Percentiles rank a stretch among this genome's conserved stretches.
These are phyloP conservation scores for Cardiospermum halicacabum DNA, from an alignment of 345 rosid species.

Conservation along the genomic window DNA sequence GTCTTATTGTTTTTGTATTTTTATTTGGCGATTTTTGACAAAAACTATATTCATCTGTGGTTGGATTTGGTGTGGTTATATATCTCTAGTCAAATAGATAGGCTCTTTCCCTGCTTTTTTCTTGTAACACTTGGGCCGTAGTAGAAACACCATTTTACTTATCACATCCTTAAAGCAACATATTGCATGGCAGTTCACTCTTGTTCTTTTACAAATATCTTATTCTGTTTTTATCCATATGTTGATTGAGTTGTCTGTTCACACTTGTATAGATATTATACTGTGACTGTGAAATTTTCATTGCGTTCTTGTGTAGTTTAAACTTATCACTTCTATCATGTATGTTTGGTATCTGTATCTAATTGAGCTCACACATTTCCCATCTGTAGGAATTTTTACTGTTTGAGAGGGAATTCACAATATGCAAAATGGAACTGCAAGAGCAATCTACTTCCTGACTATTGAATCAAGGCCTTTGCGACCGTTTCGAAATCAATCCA, in stretches of 20 bases:
- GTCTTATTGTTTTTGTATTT: neutral
- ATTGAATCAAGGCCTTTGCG: neutral
- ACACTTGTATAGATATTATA: neutral
- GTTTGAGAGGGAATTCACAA: slow-evolving; percentile 78
- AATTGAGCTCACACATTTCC: slow-evolving; percentile 11
- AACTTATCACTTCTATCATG: neutral
- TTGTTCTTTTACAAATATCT: neutral
- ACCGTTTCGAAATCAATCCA: neutral
- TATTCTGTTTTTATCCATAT: neutral
- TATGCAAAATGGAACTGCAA: slow-evolving; percentile 65
- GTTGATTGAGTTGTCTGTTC: neutral
- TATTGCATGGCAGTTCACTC: neutral
- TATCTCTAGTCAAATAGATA: neutral
- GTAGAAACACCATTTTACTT: too few species aligned
- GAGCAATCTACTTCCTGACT: slow-evolving; percentile 42
- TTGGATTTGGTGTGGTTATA: neutral
- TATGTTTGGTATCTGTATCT: neutral
- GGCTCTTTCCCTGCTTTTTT: neutral
- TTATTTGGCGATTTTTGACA: neutral
- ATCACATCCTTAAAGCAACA: neutral
- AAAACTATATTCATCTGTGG: too few species aligned
- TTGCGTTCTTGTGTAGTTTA: neutral
- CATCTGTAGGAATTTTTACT: slow-evolving; percentile 69
- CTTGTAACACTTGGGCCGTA: neutral
- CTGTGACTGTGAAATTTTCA: neutral